phyloP scores from a whole-genome alignment of 2,329 filamentous ascomycete genomes.

The Dactylonectria estremocensis region DNA sequence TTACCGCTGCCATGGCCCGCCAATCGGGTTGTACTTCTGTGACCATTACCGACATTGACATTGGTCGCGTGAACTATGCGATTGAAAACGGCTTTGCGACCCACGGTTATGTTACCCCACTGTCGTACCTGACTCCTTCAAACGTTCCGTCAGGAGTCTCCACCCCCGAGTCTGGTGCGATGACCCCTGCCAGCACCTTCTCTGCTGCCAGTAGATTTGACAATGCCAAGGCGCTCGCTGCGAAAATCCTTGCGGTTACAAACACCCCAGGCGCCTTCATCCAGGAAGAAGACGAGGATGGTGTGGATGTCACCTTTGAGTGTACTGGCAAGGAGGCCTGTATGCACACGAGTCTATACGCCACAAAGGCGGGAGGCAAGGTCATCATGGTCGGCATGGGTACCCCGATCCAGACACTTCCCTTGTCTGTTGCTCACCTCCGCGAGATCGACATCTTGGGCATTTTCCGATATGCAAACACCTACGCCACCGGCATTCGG shows the following conservation, averaged over 20 bases:
- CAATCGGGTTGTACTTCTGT: constrained; percentile 73
- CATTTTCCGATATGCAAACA: constrained; percentile 84
- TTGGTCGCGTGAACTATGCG: constrained; percentile 72
- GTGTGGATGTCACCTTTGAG: constrained; percentile 81
- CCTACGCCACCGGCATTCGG: constrained; percentile 79
- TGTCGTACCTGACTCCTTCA: constrained; percentile 59
- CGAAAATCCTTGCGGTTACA: constrained; percentile 63
- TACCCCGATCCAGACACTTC: constrained; percentile 81
- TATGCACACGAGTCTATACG: constrained; percentile 82
- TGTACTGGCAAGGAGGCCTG: constrained; percentile 84
- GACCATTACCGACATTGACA: constrained; percentile 73
- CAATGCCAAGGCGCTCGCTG: constrained; percentile 64
- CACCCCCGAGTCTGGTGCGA: constrained; percentile 58
- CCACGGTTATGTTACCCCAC: constrained; percentile 69
- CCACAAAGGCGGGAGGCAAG: constrained; percentile 78
- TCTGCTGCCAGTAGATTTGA: constrained; percentile 66
- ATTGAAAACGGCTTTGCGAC: constrained; percentile 72
- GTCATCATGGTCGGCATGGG: constrained; percentile 87
- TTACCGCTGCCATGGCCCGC: constrained; percentile 74
- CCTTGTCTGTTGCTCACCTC: constrained; percentile 79
- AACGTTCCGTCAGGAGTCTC: constrained; percentile 65
- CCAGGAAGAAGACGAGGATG: constrained; percentile 73
- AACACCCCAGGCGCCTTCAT: constrained; percentile 46
- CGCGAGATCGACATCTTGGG: constrained; percentile 85
- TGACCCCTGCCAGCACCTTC: constrained; percentile 63